Evolutionary conservation across 1,284 basidiomycete genomes (phyloP), one percentile per base, ranked within the genome.

Genomic region (Sanghuangporus baumii): DNA sequence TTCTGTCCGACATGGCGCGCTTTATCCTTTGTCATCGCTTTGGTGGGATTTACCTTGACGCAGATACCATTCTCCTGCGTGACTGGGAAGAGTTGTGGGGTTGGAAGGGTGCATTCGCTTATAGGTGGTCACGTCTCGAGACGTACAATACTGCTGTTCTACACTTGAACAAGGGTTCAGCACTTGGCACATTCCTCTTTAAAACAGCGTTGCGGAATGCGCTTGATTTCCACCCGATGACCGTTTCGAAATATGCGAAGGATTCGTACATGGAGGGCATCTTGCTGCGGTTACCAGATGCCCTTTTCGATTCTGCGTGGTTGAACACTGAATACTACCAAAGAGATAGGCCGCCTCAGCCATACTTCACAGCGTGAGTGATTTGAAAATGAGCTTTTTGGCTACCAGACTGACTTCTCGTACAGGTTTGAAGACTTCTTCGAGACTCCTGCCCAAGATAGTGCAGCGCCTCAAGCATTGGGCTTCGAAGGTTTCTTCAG

Each of bases 41-140:
- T 69, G 92, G 93, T 46, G 92, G 92, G 11, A 88, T 90, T 51
- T 95, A 94, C 71, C 83, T 95, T 57, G 92, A 95, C 69, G 91
- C 91, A 16, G 93, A 94, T 72, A 94, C 90, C 4, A 81, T 95
- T 60, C 84, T 95, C 67, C 74, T 95, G 12, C 84, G 93, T n/a
- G 93, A 95, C 71, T 95, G 93, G 93, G 91, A 93, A 71, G 92
- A 94, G 67, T 75, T 95, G 12, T 94, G 91, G 90, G 89, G 89
- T 23, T 93, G 89, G 85, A 85, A 86, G 67, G 91, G 91, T 26
- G 90, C 91, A 43, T 95, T 93, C 68, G 91, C 93, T 4, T 95
- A 94, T 71, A 81, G 91, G 2, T 94, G 92, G 92, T 88, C 86
- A 43, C 84, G 89, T 62, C 75, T 92, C 65, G 81, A 87, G 67